These are phyloP conservation scores for Corrigiola litoralis DNA, from an alignment of 179 eudicot genomes.

Conservation along the genomic window DNA sequence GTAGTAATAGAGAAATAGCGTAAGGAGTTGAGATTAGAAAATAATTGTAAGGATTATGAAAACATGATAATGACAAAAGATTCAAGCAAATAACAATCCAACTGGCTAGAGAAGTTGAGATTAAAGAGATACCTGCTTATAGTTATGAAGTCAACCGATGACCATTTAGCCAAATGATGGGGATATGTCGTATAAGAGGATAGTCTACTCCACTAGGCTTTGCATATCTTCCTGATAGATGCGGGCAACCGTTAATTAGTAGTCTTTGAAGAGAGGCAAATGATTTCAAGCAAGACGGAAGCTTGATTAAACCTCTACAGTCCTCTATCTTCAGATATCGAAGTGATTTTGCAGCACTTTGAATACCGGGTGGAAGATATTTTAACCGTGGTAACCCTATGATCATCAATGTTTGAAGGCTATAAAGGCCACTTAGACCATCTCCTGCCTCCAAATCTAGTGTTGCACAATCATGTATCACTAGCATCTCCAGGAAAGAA, in stretches of 20 bases:
- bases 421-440: not conserved
- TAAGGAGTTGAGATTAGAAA: too few species aligned
- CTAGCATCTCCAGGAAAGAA: not conserved
- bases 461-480: not conserved
- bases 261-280: slow-evolving; percentile 9
- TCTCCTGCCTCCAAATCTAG: slow-evolving; percentile 13
- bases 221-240: not conserved
- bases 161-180: not conserved
- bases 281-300: slow-evolving; percentile 3
- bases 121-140: too few species aligned
- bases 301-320: slow-evolving; percentile 4
- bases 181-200: not conserved
- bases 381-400: not conserved
- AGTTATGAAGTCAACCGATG: too few species aligned
- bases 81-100: too few species aligned
- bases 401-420: not conserved
- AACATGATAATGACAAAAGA: too few species aligned
- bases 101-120: too few species aligned
- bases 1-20: too few species aligned
- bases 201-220: not conserved
- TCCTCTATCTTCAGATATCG: not conserved
- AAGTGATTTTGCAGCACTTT: not conserved
- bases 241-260: not conserved
- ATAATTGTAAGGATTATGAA: too few species aligned
- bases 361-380: slow-evolving; percentile 4